phyloP scores from a whole-genome alignment of 1,139 yeast species.

The Pneumocystis jirovecii region DNA sequence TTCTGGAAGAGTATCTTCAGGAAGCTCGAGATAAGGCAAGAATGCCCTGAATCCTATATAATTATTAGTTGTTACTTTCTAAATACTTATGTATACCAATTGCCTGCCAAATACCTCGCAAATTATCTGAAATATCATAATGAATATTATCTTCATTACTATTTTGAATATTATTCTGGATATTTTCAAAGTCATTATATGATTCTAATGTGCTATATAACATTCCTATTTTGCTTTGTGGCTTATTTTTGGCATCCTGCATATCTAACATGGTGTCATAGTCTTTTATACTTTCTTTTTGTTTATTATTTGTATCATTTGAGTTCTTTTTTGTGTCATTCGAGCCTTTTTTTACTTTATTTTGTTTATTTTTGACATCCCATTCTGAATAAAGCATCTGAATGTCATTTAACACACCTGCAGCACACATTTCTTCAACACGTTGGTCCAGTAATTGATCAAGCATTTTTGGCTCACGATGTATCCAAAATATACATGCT shows the following conservation, averaged over 20 bases:
- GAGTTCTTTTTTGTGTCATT: constrained; percentile 23
- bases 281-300: too few species aligned
- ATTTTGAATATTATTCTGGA: constrained; percentile 20
- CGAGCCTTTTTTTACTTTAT: constrained; percentile 24
- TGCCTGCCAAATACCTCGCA: constrained; percentile 73
- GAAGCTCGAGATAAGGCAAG: constrained; percentile 49
- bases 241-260: too few species aligned
- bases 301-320: too few species aligned
- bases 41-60: constrained; percentile 65
- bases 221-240: neutral
- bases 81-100: constrained; percentile 32
- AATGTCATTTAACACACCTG: constrained; percentile 18
- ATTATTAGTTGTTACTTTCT: neutral
- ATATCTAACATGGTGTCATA: too few species aligned
- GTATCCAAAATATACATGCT: constrained; percentile 72
- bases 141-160: constrained; percentile 34
- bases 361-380: constrained; percentile 26
- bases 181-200: too few species aligned
- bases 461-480: constrained; percentile 47
- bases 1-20: constrained; percentile 14
- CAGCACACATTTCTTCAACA: constrained; percentile 71
- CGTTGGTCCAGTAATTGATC: constrained; percentile 54
- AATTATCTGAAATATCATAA: neutral
- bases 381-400: constrained; percentile 20
- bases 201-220: too few species aligned